Evolutionary conservation across 2,329 filamentous ascomycete species (phyloP).

Genomic region (Escovopsis weberi): DNA sequence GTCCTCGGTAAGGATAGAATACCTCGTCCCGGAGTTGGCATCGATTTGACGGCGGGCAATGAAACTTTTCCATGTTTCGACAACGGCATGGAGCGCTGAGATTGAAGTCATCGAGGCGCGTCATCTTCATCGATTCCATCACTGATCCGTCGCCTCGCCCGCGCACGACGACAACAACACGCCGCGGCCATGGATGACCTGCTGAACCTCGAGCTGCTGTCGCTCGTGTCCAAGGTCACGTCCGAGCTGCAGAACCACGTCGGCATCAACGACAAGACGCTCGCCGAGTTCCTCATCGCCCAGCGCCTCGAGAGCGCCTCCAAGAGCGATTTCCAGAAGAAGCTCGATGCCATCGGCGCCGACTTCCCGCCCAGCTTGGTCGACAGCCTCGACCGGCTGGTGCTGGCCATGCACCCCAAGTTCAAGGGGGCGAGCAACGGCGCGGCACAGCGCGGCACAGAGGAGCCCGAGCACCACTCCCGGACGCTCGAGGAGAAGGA

Average conservation of each 20-base stretch:
- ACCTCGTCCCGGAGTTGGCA: no score
- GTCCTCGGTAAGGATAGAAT: no score
- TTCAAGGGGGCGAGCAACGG: conserved; percentile 47
- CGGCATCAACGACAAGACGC: conserved; percentile 80
- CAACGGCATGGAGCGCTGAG: no score
- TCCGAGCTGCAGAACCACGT: conserved; percentile 91
- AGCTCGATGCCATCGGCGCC: conserved; percentile 61
- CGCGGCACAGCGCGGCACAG: no score
- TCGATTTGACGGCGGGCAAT: no score
- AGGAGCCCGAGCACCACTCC: conserved; percentile 22
- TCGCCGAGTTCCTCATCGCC: conserved; percentile 92
- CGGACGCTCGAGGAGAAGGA: conserved; percentile 55
- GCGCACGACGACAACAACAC: conserved; percentile 5
- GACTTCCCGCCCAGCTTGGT: conserved; percentile 76
- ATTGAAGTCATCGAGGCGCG: no score
- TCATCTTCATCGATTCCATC: background rate
- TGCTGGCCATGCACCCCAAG: conserved; percentile 81
- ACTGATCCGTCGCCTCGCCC: conserved; percentile 1
- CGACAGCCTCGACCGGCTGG: conserved; percentile 80
- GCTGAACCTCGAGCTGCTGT: conserved; percentile 79
- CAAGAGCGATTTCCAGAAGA: conserved; percentile 59
- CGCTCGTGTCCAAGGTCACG: conserved; percentile 86
- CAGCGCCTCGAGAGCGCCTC: conserved; percentile 64
- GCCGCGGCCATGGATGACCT: conserved; percentile 63
- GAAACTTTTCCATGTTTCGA: no score